These are phyloP conservation scores for Amanita pallidorosea DNA, from an alignment of 768 basidiomycete species.

Conservation along the genomic window DNA sequence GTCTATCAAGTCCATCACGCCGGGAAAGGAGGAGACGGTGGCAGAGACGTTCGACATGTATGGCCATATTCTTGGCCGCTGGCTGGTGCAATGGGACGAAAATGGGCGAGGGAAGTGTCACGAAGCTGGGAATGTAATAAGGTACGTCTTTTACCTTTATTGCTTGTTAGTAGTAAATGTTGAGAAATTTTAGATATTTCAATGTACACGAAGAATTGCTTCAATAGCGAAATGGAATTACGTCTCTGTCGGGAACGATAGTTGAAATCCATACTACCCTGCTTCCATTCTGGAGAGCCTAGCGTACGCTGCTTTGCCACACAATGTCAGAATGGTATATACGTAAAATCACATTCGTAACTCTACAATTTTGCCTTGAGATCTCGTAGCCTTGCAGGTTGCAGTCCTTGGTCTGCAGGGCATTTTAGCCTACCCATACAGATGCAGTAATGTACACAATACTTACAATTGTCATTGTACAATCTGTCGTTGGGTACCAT, in stretches of 20 bases:
- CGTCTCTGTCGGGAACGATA: too few relatives aligned
- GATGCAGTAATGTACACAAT: background rate
- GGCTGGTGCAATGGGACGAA: conserved; percentile 71
- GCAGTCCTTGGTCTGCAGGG: conserved; percentile 26
- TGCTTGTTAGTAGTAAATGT: background rate
- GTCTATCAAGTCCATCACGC: conserved; percentile 9
- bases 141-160: conserved; percentile 32
- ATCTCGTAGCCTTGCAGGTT: conserved; percentile 19
- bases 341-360: too few relatives aligned
- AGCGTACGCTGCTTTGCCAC: too few relatives aligned
- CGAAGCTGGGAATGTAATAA: conserved; percentile 49
- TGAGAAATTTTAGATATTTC: conserved; percentile 21
- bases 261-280: background rate
- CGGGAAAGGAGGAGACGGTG: conserved; percentile 60
- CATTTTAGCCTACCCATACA: conserved; percentile 9
- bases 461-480: conserved; percentile 75
- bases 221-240: conserved; percentile 1
- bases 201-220: conserved; percentile 39
- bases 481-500: conserved; percentile 64
- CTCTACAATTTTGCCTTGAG: conserved; percentile 18
- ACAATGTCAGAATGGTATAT: too few relatives aligned
- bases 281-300: background rate
- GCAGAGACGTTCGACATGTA: conserved; percentile 60
- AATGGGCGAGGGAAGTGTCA: conserved; percentile 54
- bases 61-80: conserved; percentile 57